Evolutionary conservation across 139 green algal genomes (phyloP).

Genomic region (Chlorella sp.): DNA sequence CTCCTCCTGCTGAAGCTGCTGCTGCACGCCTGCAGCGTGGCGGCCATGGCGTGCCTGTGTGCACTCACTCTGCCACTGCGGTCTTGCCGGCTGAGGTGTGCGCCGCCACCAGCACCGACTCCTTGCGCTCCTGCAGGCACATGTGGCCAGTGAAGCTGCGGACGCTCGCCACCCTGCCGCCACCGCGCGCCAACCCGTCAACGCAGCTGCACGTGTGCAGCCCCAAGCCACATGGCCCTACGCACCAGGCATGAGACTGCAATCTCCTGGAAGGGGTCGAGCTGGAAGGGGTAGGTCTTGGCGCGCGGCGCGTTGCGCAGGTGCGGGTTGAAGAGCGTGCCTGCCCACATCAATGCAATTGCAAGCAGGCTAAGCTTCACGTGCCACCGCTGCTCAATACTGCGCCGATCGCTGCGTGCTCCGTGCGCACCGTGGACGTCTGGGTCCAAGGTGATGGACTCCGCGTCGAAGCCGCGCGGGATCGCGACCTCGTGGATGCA

Average conservation of each 20-base stretch:
- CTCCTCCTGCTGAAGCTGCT: background rate
- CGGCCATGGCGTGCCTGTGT: background rate
- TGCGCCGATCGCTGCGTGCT: background rate
- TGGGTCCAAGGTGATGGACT: conserved; percentile 30
- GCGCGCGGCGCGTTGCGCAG: conserved; percentile 39
- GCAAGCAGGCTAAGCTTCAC: too few species aligned
- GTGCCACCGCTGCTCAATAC: too few species aligned
- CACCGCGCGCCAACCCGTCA: too few species aligned
- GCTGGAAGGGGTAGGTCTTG: conserved; percentile 81
- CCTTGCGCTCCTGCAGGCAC: conserved; percentile 61
- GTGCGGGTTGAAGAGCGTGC: conserved; percentile 60
- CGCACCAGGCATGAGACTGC: conserved; percentile 77
- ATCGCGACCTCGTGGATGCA: conserved; percentile 64
- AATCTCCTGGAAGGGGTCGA: conserved; percentile 85
- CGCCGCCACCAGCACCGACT: conserved; percentile 87
- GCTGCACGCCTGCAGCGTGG: background rate
- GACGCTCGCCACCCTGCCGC: too few species aligned
- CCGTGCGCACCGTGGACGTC: conserved; percentile 27
- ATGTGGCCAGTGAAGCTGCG: too few species aligned
- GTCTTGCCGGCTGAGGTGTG: conserved; percentile 94
- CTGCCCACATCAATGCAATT: conserved; percentile 40
- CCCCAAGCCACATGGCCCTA: too few species aligned
- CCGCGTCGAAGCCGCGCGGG: conserved; percentile 50
- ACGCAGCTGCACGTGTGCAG: too few species aligned
- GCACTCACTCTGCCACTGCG: conserved; percentile 73